Evolutionary conservation across 768 basidiomycete genomes (phyloP).

Genomic region (Lactifluus piperatus): DNA sequence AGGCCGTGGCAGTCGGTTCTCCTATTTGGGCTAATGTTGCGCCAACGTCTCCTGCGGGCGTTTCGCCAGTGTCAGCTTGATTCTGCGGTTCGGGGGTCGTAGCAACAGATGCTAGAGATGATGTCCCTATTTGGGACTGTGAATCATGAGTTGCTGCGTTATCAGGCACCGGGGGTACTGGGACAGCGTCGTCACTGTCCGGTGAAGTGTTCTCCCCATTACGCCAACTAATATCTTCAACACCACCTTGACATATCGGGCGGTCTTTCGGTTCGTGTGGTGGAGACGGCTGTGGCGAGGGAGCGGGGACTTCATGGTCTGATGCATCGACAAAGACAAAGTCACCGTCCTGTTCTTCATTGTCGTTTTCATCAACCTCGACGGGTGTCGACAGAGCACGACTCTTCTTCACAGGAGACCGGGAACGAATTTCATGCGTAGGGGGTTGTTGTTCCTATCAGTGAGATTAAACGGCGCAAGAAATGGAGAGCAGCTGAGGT

Average conservation of each 20-base stretch:
- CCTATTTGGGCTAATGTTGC: not conserved
- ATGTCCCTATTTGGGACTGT: not conserved
- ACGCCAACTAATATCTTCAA: slow-evolving; percentile 70
- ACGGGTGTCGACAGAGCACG: slow-evolving; percentile 44
- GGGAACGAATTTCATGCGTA: slow-evolving; percentile 41
- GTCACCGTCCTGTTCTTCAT: slow-evolving; percentile 23
- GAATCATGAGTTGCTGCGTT: slow-evolving; percentile 27
- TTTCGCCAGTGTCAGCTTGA: not conserved
- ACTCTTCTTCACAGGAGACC: slow-evolving; percentile 72
- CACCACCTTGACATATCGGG: slow-evolving; percentile 71
- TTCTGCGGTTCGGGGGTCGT: slow-evolving; percentile 1
- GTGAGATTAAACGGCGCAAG: not conserved
- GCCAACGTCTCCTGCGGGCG: not conserved
- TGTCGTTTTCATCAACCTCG: slow-evolving; percentile 48
- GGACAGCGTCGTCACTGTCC: not conserved
- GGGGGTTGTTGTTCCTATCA: not conserved
- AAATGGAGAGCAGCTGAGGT: not conserved
- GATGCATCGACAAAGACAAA: slow-evolving; percentile 9
- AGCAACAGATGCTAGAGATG: not conserved
- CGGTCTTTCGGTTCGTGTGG: slow-evolving; percentile 69
- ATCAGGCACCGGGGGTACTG: not conserved
- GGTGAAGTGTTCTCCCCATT: slow-evolving; percentile 32
- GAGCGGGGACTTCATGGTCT: slow-evolving; percentile 26
- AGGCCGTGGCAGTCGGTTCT: not conserved
- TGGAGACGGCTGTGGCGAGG: slow-evolving; percentile 38